Percentiles rank a stretch among this genome's conserved stretches.
These are phyloP conservation scores for Tetrapisispora iriomotensis DNA, from an alignment of 805 yeast genomes.

Conservation along the genomic window DNA sequence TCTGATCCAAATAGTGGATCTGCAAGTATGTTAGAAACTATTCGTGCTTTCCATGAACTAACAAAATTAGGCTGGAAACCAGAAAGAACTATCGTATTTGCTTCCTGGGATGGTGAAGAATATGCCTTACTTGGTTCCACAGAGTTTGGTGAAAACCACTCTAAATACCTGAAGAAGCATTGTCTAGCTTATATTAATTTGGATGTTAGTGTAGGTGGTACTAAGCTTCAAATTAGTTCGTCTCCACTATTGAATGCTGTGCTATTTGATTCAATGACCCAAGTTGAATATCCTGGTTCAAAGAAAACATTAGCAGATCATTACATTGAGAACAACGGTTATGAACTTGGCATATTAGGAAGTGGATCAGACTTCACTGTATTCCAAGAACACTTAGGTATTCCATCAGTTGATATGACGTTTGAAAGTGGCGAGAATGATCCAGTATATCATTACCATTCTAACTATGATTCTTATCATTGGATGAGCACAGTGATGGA, in stretches of 20 bases:
- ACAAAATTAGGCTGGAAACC: conserved; percentile 73
- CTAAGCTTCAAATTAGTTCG: conserved; percentile 37
- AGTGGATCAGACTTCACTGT: conserved; percentile 65
- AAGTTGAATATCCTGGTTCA: conserved; percentile 38
- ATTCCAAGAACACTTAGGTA: conserved; percentile 49
- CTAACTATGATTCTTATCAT: conserved; percentile 59
- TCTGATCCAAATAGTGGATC: conserved; percentile 66
- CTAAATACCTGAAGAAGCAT: conserved; percentile 36
- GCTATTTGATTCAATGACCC: conserved; percentile 36
- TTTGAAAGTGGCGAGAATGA: conserved; percentile 38
- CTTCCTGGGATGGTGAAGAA: conserved; percentile 73
- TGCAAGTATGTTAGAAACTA: conserved; percentile 58
- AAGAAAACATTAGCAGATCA: conserved; percentile 29
- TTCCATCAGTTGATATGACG: conserved; percentile 52
- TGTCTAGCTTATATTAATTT: conserved; percentile 61
- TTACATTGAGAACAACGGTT: conserved; percentile 16
- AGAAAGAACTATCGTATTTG: conserved; percentile 67
- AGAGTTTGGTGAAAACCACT: conserved; percentile 65
- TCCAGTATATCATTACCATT: conserved; percentile 66
- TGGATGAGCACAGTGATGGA: conserved; percentile 64
- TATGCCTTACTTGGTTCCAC: conserved; percentile 78
- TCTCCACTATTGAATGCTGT: conserved; percentile 50
- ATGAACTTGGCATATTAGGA: conserved; percentile 41
- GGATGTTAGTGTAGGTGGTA: conserved; percentile 57
- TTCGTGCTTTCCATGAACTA: conserved; percentile 55